A percentile compares a stretch with the other conserved stretches of the same genome.
These are phyloP conservation scores for Sarocladiaceae sp. DNA, from an alignment of 2,329 filamentous ascomycete genomes.

Conservation along the genomic window DNA sequence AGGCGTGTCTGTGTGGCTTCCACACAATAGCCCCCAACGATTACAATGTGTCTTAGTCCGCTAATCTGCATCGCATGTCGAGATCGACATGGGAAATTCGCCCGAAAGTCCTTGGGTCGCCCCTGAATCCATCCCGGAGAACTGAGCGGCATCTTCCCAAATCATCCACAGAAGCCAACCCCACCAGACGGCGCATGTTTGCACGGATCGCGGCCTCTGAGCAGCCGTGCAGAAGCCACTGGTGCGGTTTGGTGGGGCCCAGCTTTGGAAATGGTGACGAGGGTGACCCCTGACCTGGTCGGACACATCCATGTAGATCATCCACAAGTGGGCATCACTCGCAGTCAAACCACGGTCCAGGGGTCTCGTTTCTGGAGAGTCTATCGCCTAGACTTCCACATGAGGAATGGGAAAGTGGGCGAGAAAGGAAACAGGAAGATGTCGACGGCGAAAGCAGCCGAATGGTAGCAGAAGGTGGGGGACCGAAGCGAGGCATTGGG, in stretches of 20 bases:
- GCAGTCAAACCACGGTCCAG: background rate
- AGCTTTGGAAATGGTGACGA: background rate
- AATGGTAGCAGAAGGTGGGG: too few relatives aligned
- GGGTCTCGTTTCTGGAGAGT: conserved; percentile 1
- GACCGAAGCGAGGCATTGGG: too few relatives aligned
- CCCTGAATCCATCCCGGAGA: background rate
- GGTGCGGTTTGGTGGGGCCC: background rate
- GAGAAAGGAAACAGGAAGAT: background rate
- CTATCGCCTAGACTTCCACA: background rate
- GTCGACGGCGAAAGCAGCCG: background rate
- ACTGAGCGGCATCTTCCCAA: background rate
- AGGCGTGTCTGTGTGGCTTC: too few relatives aligned
- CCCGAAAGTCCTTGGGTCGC: background rate
- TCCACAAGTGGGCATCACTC: conserved; percentile 6
- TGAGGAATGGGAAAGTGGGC: background rate
- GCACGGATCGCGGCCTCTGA: background rate
- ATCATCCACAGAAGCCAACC: background rate
- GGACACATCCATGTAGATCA: conserved; percentile 2
- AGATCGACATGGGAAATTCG: background rate
- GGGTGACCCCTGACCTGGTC: conserved; percentile 3
- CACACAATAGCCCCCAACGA: too few relatives aligned
- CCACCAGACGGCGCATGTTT: background rate
- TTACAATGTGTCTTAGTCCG: background rate
- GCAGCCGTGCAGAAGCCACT: background rate
- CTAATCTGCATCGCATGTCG: background rate